Conservation (phyloP, 805 yeast genomes). For the Pichia rugopelliculosa region DNA sequence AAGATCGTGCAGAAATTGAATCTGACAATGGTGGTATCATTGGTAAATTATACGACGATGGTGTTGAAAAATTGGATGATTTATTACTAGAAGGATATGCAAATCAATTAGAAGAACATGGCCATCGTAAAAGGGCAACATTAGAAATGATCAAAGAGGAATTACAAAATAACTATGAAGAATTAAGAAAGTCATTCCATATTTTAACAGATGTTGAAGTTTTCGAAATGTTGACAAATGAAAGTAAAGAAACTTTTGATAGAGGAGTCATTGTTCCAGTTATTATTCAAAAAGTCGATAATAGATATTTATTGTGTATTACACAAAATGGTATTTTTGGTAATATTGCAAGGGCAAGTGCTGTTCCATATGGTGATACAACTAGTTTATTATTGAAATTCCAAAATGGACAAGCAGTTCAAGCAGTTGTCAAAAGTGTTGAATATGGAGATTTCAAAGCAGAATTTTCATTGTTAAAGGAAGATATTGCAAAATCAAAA, state of each 20-base stretch:
- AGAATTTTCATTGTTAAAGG: slow-evolving; percentile 60
- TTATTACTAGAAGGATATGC: slow-evolving; percentile 89
- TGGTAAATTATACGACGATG: slow-evolving; percentile 61
- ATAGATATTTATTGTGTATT: slow-evolving; percentile 30
- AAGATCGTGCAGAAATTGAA: slow-evolving; percentile 69
- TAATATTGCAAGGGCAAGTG: slow-evolving; percentile 25
- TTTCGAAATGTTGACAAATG: slow-evolving; percentile 87
- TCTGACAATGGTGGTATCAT: slow-evolving; percentile 74
- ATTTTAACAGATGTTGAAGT: slow-evolving; percentile 60
- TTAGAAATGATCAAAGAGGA: slow-evolving; percentile 81
- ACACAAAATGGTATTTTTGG: slow-evolving; percentile 51
- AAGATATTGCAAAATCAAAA: slow-evolving; percentile 52
- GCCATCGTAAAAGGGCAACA: slow-evolving; percentile 69
- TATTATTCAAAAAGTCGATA: slow-evolving; percentile 55
- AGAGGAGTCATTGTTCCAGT: slow-evolving; percentile 72
- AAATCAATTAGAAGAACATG: slow-evolving; percentile 74
- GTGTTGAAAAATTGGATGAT: slow-evolving; percentile 71
- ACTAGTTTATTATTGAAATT: slow-evolving; percentile 33
- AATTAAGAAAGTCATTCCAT: slow-evolving; percentile 69
- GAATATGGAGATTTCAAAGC: slow-evolving; percentile 73
- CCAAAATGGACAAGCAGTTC: slow-evolving; percentile 72
- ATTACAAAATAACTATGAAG: slow-evolving; percentile 80
- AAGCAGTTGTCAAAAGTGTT: slow-evolving; percentile 65
- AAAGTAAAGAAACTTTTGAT: slow-evolving; percentile 59
- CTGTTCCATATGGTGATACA: slow-evolving; percentile 42